These are phyloP conservation scores for Balakata baccata DNA, from an alignment of 345 rosid species.

Conservation along the genomic window DNA sequence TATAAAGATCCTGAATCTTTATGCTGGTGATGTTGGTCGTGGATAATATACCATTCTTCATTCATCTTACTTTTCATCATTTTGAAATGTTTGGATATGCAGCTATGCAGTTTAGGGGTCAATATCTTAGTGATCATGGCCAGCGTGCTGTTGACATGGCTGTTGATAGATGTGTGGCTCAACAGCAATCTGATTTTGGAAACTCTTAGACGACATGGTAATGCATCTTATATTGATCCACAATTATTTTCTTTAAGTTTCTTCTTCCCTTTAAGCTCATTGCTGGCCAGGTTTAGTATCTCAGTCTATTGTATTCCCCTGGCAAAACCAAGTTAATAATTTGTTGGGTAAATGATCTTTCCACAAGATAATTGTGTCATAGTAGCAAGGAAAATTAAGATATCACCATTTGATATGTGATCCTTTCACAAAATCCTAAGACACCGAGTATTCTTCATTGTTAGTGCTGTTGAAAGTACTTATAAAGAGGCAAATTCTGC, in stretches of 20 bases:
- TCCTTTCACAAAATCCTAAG: too few species aligned
- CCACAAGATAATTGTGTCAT: not conserved
- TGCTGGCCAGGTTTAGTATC: not conserved
- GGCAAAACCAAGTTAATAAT: not conserved
- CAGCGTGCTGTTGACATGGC: slow-evolving; percentile 3
- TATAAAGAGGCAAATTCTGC: too few species aligned
- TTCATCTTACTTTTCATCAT: not conserved
- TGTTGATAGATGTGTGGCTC: slow-evolving; percentile 7
- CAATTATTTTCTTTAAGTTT: not conserved
- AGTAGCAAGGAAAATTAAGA: too few species aligned
- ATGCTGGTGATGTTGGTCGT: not conserved
- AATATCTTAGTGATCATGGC: not conserved
- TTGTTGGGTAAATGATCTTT: not conserved
- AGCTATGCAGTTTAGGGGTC: slow-evolving; percentile 17
- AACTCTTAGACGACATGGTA: slow-evolving; percentile 21
- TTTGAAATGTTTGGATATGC: slow-evolving; percentile 12
- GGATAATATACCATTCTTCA: slow-evolving; percentile 6
- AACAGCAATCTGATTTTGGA: slow-evolving; percentile 12
- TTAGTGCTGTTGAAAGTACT: too few species aligned
- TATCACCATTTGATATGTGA: too few species aligned
- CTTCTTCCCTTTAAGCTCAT: not conserved
- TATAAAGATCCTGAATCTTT: not conserved
- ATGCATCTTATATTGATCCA: not conserved
- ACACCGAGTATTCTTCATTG: too few species aligned
- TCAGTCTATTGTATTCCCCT: not conserved